A percentile compares a stretch with the other conserved stretches of the same genome.
Evolutionary conservation across 164 flowering plant species (phyloP).

Genomic region (Kalanchoe fedtschenkoi): DNA sequence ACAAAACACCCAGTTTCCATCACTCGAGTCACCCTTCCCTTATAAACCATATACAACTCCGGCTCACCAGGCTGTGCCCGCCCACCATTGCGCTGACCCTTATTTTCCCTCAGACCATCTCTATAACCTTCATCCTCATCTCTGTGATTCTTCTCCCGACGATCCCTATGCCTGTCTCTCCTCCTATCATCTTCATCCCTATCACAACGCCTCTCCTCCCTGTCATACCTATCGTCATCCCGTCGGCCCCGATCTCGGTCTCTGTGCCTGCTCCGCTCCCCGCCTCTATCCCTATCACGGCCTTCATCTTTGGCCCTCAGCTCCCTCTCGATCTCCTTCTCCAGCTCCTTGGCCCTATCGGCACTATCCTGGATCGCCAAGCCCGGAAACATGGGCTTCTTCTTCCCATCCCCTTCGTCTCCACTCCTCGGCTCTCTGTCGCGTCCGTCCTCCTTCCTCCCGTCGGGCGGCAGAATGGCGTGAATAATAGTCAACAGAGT

Average conservation of each 20-base stretch:
- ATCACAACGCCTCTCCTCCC: not conserved
- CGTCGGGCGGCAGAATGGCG: conserved; percentile 59
- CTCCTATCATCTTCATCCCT: conserved; percentile 8
- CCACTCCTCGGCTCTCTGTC: conserved; percentile 4
- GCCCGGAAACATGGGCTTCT: conserved; percentile 26
- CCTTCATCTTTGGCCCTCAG: conserved; percentile 14
- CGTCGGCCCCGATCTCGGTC: conserved; percentile 14
- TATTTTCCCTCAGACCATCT: conserved; percentile 6
- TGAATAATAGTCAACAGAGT: conserved; percentile 71
- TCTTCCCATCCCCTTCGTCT: conserved; percentile 15
- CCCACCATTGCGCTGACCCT: not conserved
- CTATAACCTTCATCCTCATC: conserved; percentile 10
- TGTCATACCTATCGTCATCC: conserved; percentile 10
- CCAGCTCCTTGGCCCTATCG: conserved; percentile 55
- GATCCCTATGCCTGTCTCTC: conserved; percentile 11
- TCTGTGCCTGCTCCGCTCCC: conserved; percentile 17
- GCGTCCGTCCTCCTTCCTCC: conserved; percentile 21
- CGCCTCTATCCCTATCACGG: conserved; percentile 13
- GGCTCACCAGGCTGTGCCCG: conserved; percentile 25
- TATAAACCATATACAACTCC: conserved; percentile 58
- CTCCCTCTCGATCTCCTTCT: conserved; percentile 35
- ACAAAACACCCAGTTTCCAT: conserved; percentile 85
- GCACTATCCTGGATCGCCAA: conserved; percentile 38
- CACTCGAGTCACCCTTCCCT: conserved; percentile 70
- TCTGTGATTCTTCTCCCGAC: conserved; percentile 9